phyloP scores from a whole-genome alignment of 345 rosid genomes.

The Passiflora organensis region DNA sequence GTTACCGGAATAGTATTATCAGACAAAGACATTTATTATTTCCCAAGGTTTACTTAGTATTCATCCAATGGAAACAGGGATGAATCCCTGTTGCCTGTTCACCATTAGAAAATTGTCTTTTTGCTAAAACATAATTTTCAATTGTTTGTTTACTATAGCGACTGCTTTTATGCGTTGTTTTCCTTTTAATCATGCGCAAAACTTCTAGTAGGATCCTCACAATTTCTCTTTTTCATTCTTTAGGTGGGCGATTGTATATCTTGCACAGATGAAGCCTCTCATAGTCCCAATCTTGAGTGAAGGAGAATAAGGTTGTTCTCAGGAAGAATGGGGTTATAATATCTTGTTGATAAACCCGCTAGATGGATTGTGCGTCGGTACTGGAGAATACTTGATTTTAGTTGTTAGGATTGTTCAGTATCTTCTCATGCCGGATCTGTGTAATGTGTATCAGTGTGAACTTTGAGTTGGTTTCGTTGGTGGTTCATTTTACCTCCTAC shows the following conservation, averaged over 20 bases:
- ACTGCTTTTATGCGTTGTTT: too few species aligned
- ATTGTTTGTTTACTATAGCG: too few species aligned
- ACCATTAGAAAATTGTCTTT: too few species aligned
- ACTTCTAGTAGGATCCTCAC: too few species aligned
- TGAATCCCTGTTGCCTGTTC: too few species aligned
- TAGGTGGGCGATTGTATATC: conserved; percentile 98
- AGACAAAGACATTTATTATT: too few species aligned
- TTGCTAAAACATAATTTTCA: too few species aligned
- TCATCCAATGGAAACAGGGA: too few species aligned
- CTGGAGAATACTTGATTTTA: conserved; percentile 18
- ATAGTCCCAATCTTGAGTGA: conserved; percentile 87
- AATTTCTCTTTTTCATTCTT: neutral
- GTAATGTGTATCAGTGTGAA: conserved; percentile 27
- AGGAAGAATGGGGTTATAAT: neutral
- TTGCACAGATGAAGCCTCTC: conserved; percentile 96
- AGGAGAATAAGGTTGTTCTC: conserved; percentile 46
- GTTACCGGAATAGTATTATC: too few species aligned
- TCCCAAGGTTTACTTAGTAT: too few species aligned
- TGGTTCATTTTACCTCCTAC: conserved; percentile 10
- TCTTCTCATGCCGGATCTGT: conserved; percentile 26
- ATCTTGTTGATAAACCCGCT: conserved; percentile 21
- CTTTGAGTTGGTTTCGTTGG: conserved; percentile 19
- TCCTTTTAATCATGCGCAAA: too few species aligned
- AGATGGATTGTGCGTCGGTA: conserved; percentile 10
- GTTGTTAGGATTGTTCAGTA: too few species aligned